Evolutionary conservation across 1,284 basidiomycete genomes (phyloP), one percentile per base, ranked within the genome.

Genomic region (Meira miltonrushii): DNA sequence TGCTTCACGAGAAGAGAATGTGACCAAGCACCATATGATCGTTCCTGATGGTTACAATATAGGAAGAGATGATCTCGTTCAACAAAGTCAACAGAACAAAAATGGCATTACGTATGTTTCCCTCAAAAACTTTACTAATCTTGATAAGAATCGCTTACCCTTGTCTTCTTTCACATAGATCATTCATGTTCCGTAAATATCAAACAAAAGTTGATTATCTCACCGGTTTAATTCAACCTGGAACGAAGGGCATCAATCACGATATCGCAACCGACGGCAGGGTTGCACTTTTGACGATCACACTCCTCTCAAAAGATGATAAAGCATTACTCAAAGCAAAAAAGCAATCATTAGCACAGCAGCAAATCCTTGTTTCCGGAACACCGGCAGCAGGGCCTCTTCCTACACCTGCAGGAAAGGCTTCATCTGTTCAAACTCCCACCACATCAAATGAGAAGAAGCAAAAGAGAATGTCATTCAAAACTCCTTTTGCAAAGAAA

Each of bases 171-270:
- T 7, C 49, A 23, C n/a, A 37, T 41, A 55, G 54, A 33, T 55
- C 55, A 15, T 56, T 47, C n/a, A 33, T 56, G 62, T 55, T 57
- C 25, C 65, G 58, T 7, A 79, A 69, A 2, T 56, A 87, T 66
- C 67, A 53, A 21, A 86, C 86, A 0, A 75, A 75, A 4, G 82
- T 81, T 1, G 58, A 81, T 66, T 81, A 81, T 64, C 62, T 85
- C 38, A 81, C 80, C 1, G 84, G 84, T 41, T 79, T 86, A 19
- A 80, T 87, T 60, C 71, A 82, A 19, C 66, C 81, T 15, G 86
- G 86, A 19, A 74, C 81, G 41, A 58, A 68, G 21, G 84, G 84
- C 69, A 81, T 82, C 44, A 82, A 82, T 64, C 82, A 84, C 57
- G 79, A 81, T 47, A 67, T 74, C 47, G 59, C 66, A 19, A 63